phyloP scores from a whole-genome alignment of 2,329 filamentous ascomycete species.

The Paracamarosporium sp. region DNA sequence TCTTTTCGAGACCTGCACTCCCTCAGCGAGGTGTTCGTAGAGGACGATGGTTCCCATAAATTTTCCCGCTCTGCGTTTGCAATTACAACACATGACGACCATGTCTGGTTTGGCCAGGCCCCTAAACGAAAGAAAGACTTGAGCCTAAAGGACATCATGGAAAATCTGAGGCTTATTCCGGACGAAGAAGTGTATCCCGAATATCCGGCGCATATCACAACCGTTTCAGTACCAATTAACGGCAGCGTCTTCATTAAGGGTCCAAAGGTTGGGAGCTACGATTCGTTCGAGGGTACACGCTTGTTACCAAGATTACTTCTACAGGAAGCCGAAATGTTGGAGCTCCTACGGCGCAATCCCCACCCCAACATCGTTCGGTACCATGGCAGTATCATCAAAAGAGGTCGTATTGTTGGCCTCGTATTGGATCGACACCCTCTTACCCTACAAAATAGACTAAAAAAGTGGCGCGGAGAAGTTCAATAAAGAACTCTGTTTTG shows the following conservation, averaged over 20 bases:
- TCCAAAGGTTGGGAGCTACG: background rate
- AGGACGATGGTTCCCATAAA: too few relatives aligned
- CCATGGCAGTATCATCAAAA: constrained; percentile 2
- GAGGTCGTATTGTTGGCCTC: constrained; percentile 3
- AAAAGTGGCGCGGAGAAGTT: background rate
- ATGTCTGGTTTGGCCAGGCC: constrained; percentile 1
- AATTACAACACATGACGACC: too few relatives aligned
- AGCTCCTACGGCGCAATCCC: constrained; percentile 1
- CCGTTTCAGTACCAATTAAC: background rate
- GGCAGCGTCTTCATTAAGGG: constrained; percentile 1
- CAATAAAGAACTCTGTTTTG: too few relatives aligned
- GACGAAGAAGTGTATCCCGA: constrained; percentile 2
- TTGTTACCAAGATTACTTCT: background rate
- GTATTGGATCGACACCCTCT: background rate
- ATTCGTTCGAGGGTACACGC: background rate
- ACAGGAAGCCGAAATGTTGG: constrained; percentile 1
- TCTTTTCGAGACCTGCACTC: too few relatives aligned
- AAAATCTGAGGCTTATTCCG: background rate
- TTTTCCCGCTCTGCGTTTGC: too few relatives aligned
- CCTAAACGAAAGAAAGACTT: background rate
- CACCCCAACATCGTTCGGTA: constrained; percentile 2
- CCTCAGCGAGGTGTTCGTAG: too few relatives aligned
- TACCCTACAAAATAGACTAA: constrained; percentile 1
- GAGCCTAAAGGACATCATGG: background rate
- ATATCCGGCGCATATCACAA: background rate